Evolutionary conservation across 345 rosid genomes (phyloP).

Genomic region (Rhizophora apiculata): DNA sequence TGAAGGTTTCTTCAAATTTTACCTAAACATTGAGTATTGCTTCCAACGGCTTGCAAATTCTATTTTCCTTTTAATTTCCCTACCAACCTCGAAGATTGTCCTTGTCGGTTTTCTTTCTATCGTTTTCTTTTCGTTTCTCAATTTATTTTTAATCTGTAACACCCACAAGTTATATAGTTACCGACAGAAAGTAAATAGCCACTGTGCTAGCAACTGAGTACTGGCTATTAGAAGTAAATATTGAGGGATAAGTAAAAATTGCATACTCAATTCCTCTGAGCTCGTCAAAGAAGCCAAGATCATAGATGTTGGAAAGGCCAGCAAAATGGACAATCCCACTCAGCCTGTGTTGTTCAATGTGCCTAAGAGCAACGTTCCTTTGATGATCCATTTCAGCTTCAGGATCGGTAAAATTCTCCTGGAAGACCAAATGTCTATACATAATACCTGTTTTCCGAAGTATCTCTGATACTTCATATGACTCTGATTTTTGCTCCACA

Average conservation of each 20-base stretch:
- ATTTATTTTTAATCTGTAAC: too few relatives aligned
- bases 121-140: too few relatives aligned
- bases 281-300: slow-evolving; percentile 74
- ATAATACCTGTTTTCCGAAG: slow-evolving; percentile 73
- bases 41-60: neutral
- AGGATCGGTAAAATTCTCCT: slow-evolving; percentile 59
- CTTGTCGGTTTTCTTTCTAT: too few relatives aligned
- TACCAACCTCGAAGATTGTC: too few relatives aligned
- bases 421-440: slow-evolving; percentile 73
- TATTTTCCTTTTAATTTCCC: too few relatives aligned
- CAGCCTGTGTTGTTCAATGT: slow-evolving; percentile 69
- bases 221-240: neutral
- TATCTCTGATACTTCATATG: slow-evolving; percentile 38
- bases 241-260: neutral
- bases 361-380: slow-evolving; percentile 72
- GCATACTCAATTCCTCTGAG: slow-evolving; percentile 80
- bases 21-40: neutral
- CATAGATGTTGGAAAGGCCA: slow-evolving; percentile 64
- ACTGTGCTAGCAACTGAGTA: neutral
- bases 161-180: too few relatives aligned
- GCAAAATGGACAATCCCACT: slow-evolving; percentile 88
- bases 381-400: slow-evolving; percentile 69
- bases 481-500: slow-evolving; percentile 50
- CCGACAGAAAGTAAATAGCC: neutral
- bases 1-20: neutral